phyloP scores from a whole-genome alignment of 257 asterid genomes.

The Mitragyna speciosa region DNA sequence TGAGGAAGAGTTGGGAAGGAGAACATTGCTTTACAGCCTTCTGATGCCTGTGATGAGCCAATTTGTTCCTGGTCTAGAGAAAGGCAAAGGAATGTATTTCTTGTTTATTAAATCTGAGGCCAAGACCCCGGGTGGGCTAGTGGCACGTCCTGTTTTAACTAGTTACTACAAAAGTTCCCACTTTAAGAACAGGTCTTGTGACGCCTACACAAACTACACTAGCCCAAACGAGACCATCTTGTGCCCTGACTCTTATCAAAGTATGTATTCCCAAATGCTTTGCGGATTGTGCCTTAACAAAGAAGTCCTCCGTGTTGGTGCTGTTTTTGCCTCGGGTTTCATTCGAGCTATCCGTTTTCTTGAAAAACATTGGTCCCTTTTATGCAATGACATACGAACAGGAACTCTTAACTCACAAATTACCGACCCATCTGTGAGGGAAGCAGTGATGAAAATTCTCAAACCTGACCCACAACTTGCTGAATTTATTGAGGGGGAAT shows the following conservation, averaged over 20 bases:
- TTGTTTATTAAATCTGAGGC: constrained; percentile 74
- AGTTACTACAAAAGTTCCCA: constrained; percentile 85
- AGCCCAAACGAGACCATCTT: constrained; percentile 85
- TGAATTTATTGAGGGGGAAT: constrained; percentile 55
- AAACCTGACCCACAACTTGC: constrained; percentile 68
- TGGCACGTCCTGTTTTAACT: constrained; percentile 84
- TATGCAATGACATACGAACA: constrained; percentile 61
- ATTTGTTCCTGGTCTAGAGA: constrained; percentile 60
- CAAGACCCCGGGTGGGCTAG: constrained; percentile 72
- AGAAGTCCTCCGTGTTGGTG: constrained; percentile 93
- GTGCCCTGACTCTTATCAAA: constrained; percentile 81
- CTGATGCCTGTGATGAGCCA: constrained; percentile 94
- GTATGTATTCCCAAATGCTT: constrained; percentile 95
- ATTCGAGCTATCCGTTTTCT: constrained; percentile 80
- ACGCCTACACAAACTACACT: constrained; percentile 91
- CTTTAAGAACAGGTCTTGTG: constrained; percentile 66
- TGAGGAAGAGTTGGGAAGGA: constrained; percentile 63
- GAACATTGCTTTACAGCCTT: constrained; percentile 78
- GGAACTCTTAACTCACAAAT: constrained; percentile 62
- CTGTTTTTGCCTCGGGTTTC: constrained; percentile 91
- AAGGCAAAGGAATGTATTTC: constrained; percentile 93
- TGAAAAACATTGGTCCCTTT: constrained; percentile 68
- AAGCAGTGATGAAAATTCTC: constrained; percentile 48
- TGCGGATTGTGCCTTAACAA: constrained; percentile 65
- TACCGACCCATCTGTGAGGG: constrained; percentile 54